phyloP scores from a whole-genome alignment of 176 grass and related monocot genomes.

The Paspalum vaginatum region DNA sequence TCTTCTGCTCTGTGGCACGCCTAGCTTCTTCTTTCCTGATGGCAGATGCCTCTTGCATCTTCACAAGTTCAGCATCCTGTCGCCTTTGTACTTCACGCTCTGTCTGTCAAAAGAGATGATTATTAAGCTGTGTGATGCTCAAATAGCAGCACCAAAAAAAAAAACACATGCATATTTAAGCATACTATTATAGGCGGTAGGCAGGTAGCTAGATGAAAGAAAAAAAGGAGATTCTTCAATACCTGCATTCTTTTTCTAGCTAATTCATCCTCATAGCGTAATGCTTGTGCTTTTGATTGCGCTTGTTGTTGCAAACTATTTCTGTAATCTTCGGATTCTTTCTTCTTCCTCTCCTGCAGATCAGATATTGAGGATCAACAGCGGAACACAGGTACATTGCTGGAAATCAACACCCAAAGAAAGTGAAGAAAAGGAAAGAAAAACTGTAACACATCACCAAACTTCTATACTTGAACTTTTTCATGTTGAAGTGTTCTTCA shows the following conservation, averaged over 20 bases:
- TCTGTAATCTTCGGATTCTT: slow-evolving; percentile 76
- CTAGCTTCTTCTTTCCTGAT: slow-evolving; percentile 71
- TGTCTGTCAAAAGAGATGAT: slow-evolving; percentile 50
- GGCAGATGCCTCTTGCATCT: slow-evolving; percentile 81
- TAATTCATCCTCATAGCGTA: slow-evolving; percentile 85
- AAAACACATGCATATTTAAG: slow-evolving; percentile 16
- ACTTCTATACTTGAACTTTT: neutral
- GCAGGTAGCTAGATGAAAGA: neutral
- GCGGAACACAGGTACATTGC: slow-evolving; percentile 3
- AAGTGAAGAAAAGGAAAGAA: neutral
- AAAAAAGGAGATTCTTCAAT: neutral
- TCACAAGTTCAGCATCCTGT: slow-evolving; percentile 84
- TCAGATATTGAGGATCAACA: slow-evolving; percentile 30
- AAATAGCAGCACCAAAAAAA: slow-evolving; percentile 19
- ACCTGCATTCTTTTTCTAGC: slow-evolving; percentile 91
- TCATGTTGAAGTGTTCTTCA: neutral
- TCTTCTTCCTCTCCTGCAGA: slow-evolving; percentile 66
- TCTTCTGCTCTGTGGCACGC: slow-evolving; percentile 70
- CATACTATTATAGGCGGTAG: neutral
- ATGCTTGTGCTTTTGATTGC: slow-evolving; percentile 75
- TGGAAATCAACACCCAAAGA: slow-evolving; percentile 14
- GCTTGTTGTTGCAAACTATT: slow-evolving; percentile 60
- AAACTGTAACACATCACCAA: neutral
- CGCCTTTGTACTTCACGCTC: slow-evolving; percentile 69
- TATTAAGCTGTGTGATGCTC: slow-evolving; percentile 7